Evolutionary conservation across 1,284 basidiomycete species (phyloP).

Genomic region (Taiwanofungus camphoratus): DNA sequence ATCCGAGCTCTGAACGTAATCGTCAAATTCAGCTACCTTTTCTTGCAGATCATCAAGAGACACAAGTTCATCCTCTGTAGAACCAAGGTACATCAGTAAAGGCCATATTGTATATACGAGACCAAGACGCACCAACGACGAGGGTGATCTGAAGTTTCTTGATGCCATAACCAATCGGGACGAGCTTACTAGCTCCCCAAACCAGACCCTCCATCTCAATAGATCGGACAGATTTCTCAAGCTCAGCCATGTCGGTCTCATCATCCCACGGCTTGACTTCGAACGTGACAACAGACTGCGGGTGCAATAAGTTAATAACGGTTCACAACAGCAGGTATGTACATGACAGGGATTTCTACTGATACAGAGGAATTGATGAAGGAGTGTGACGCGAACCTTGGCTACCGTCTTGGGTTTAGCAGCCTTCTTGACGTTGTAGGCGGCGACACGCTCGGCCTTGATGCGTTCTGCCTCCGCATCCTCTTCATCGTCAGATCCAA

Average conservation of each 20-base stretch:
- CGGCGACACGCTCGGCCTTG: slow-evolving; percentile 94
- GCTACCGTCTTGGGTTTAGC: slow-evolving; percentile 85
- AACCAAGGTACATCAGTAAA: slow-evolving; percentile 5
- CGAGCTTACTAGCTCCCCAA: slow-evolving; percentile 91
- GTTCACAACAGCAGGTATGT: slow-evolving; percentile 12
- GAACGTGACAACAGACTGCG: slow-evolving; percentile 88
- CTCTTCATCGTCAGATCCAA: slow-evolving; percentile 88
- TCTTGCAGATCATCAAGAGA: slow-evolving; percentile 95
- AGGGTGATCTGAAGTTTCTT: slow-evolving; percentile 91
- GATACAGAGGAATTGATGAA: background rate
- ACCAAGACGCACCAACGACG: slow-evolving; percentile 74
- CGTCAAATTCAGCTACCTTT: slow-evolving; percentile 82
- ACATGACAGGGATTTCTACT: slow-evolving; percentile 12
- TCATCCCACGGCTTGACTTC: slow-evolving; percentile 99
- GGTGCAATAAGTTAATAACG: slow-evolving; percentile 15
- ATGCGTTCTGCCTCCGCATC: slow-evolving; percentile 91
- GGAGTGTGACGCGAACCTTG: slow-evolving; percentile 57
- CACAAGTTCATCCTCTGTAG: slow-evolving; percentile 87
- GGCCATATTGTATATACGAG: background rate
- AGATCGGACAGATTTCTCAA: slow-evolving; percentile 82
- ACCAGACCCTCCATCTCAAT: slow-evolving; percentile 91
- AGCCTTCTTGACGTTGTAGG: slow-evolving; percentile 92
- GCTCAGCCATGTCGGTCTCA: slow-evolving; percentile 91
- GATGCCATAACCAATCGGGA: slow-evolving; percentile 93
- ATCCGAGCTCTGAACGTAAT: slow-evolving; percentile 95